Evolutionary conservation across 2,329 filamentous ascomycete species (phyloP), one percentile per base, ranked within the genome.

Genomic region (Penicillium expansum): DNA sequence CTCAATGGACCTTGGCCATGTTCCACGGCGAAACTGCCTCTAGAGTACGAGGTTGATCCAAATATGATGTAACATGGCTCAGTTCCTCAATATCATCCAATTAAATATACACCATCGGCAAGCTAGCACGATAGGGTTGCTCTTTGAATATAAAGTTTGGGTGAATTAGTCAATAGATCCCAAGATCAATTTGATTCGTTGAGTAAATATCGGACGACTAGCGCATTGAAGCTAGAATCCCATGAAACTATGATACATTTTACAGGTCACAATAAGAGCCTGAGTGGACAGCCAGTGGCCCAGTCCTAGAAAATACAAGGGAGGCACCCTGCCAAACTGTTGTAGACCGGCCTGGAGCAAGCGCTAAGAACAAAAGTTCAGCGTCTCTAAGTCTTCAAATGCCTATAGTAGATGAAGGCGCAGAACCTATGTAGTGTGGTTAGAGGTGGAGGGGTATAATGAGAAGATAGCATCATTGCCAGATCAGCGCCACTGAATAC

Each of bases 401-500:
- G 47, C 16, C 41, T 39, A 42, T 38, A 10, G 10, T 22, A 52
- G 18, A 45, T 50, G 13, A 43, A n/a, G 4, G 29, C 14, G 7
- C 27, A 42, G 29, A 42, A 38, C 30, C 13, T 24, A 24, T 16
- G 27, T 13, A 44, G 30, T n/a, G 38, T 32, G 18, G 29, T 37
- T 43, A 32, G 37, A 38, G 43, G 9, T 30, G 22, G 22, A 39
- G 49, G 43, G 29, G 48, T 27, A 50, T 48, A 39, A 39, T 29
- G 27, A 45, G 51, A 61, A 44, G 18, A 39, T 56, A 13, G 42
- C n/a, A 10, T 6, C 8, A 22, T 18, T 24, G 11, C n/a, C 18
- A 48, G 22, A 58, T 72, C 47, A 67, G 39, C 76, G 72, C 78
- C 77, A 80, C 59, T 76, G 76, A 16, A 80, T 78, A 38, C 78